Percentiles rank a stretch among this genome's conserved stretches.
Conservation (phyloP, 2,329 filamentous ascomycete genomes). For the Ambrosiella xylebori region DNA sequence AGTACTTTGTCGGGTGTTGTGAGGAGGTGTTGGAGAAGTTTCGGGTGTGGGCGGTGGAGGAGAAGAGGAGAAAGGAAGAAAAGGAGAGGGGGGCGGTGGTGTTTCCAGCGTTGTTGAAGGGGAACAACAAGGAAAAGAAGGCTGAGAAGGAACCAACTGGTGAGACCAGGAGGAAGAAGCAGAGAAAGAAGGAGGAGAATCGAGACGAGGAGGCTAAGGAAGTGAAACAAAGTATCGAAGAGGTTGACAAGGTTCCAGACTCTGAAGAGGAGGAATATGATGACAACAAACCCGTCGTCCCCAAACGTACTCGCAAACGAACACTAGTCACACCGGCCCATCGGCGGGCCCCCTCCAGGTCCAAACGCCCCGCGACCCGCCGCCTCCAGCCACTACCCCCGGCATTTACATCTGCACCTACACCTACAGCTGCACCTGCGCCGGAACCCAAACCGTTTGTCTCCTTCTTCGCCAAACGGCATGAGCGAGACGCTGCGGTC, state of each 20-base stretch:
- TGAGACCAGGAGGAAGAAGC: background rate
- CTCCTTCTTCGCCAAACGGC: constrained; percentile 72
- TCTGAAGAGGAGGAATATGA: background rate
- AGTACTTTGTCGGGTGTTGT: constrained; percentile 72
- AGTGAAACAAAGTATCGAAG: background rate
- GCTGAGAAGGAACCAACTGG: background rate
- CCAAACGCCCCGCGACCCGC: constrained; percentile 15
- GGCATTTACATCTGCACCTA: constrained; percentile 12
- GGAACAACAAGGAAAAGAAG: constrained; percentile 13
- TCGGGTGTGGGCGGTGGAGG: constrained; percentile 70
- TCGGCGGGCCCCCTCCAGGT: background rate
- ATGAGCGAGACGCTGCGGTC: constrained; percentile 66
- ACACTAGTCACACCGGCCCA: background rate
- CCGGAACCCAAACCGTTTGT: constrained; percentile 45
- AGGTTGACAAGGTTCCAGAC: background rate
- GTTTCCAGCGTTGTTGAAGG: constrained; percentile 9
- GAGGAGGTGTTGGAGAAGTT: constrained; percentile 75
- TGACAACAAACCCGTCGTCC: background rate
- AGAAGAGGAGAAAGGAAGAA: constrained; percentile 64
- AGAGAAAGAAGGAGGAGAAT: background rate
- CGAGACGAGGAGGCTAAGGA: background rate
- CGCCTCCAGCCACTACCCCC: constrained; percentile 15
- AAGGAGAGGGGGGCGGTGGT: constrained; percentile 40
- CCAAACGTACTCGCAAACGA: background rate
- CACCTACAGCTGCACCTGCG: constrained; percentile 16